Percentiles rank a stretch among this genome's conserved stretches.
These are phyloP conservation scores for Schwanniomyces pseudopolymorphus DNA, from an alignment of 805 yeast genomes.

Conservation along the genomic window DNA sequence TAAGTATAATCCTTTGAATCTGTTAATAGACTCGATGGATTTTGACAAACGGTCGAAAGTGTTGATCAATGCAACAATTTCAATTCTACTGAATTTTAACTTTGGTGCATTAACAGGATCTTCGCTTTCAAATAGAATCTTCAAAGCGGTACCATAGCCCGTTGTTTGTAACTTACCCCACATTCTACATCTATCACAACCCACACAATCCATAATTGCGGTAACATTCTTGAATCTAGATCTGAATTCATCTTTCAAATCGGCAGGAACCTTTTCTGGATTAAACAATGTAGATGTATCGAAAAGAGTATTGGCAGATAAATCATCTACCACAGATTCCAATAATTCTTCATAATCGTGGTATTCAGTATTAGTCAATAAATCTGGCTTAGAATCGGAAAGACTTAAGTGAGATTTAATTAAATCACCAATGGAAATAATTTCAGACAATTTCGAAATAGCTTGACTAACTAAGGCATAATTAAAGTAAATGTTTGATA, in stretches of 20 bases:
- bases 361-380: conserved; percentile 47
- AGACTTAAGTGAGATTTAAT: conserved; percentile 23
- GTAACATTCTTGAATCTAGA: conserved; percentile 85
- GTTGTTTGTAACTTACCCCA: conserved; percentile 99
- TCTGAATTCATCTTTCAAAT: conserved; percentile 81
- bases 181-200: conserved; percentile 94
- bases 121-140: conserved; percentile 77
- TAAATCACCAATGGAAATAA: conserved; percentile 27
- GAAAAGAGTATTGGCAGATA: conserved; percentile 40
- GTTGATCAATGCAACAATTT: conserved; percentile 85
- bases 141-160: conserved; percentile 96
- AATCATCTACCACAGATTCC: conserved; percentile 39
- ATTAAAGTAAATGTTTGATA: conserved; percentile 87
- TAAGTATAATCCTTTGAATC: conserved; percentile 60
- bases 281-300: conserved; percentile 48
- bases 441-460: conserved; percentile 54
- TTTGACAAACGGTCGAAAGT: conserved; percentile 91
- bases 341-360: conserved; percentile 32
- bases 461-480: conserved; percentile 86
- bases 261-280: conserved; percentile 43
- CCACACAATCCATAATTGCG: conserved; percentile 96
- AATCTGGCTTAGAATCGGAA: conserved; percentile 33
- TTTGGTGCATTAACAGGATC: conserved; percentile 53
- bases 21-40: conserved; percentile 70
- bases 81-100: conserved; percentile 68